phyloP scores from a whole-genome alignment of 1,284 basidiomycete genomes.

The Chondrostereum purpureum region DNA sequence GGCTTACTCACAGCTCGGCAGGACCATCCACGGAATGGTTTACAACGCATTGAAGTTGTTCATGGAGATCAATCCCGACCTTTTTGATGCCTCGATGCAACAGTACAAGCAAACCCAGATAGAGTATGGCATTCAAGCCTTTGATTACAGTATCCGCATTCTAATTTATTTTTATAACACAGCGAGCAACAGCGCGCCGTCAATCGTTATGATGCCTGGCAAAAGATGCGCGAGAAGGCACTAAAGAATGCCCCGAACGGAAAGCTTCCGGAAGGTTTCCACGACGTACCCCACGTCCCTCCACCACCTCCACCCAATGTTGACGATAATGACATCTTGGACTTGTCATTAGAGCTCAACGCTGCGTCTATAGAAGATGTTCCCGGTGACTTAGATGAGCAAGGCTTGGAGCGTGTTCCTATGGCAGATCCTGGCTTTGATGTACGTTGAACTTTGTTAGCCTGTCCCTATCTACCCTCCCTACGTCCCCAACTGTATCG shows the following conservation, averaged over 20 bases:
- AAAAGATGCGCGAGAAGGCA: slow-evolving; percentile 70
- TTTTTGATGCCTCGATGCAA: slow-evolving; percentile 92
- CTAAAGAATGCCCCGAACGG: slow-evolving; percentile 61
- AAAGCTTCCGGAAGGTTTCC: slow-evolving; percentile 60
- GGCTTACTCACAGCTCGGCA: slow-evolving; percentile 24
- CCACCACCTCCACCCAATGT: slow-evolving; percentile 72
- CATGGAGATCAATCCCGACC: slow-evolving; percentile 97
- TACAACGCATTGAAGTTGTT: slow-evolving; percentile 98
- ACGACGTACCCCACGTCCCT: slow-evolving; percentile 57
- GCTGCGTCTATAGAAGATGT: slow-evolving; percentile 81
- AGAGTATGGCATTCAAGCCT: slow-evolving; percentile 47
- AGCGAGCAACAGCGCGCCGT: slow-evolving; percentile 84
- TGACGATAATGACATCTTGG: slow-evolving; percentile 79
- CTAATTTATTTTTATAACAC: slow-evolving; percentile 12
- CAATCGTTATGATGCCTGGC: slow-evolving; percentile 79
- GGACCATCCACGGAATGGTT: slow-evolving; percentile 98
- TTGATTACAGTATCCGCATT: slow-evolving; percentile 4
- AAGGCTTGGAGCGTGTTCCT: slow-evolving; percentile 80
- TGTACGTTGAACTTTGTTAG: slow-evolving; percentile 42
- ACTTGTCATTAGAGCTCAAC: slow-evolving; percentile 82
- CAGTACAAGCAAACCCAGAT: slow-evolving; percentile 88
- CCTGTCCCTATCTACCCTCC: slow-evolving; percentile 3
- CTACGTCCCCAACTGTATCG: background rate
- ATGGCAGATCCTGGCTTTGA: slow-evolving; percentile 86
- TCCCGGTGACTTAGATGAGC: slow-evolving; percentile 70